A percentile compares a stretch with the other conserved stretches of the same genome.
Evolutionary conservation across 2,329 filamentous ascomycete genomes (phyloP).

Genomic region (Phaeosphaeriaceae sp.): DNA sequence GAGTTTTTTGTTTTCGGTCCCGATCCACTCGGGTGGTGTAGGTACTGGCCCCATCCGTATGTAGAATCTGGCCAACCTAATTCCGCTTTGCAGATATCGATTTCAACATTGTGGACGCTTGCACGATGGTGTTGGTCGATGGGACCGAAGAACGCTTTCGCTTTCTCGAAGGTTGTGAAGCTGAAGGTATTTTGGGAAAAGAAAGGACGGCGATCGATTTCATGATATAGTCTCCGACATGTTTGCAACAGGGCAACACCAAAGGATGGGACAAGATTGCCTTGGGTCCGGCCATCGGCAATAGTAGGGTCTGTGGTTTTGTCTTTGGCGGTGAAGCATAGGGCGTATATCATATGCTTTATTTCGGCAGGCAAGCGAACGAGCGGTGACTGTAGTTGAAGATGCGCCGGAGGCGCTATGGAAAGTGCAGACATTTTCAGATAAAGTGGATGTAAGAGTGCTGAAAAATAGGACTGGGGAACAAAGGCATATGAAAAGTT

Average conservation of each 20-base stretch:
- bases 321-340: constrained; percentile 32
- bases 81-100: constrained; percentile 43
- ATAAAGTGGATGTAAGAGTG: neutral
- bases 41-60: constrained; percentile 47
- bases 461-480: neutral
- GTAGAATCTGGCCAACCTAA: constrained; percentile 29
- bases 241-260: constrained; percentile 43
- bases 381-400: constrained; percentile 41
- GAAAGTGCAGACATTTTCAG: neutral
- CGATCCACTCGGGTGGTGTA: constrained; percentile 28
- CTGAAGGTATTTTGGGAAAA: constrained; percentile 45
- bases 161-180: constrained; percentile 42
- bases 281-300: neutral
- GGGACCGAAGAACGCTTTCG: constrained; percentile 36
- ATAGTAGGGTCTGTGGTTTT: constrained; percentile 35
- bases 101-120: constrained; percentile 42
- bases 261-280: constrained; percentile 7
- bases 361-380: constrained; percentile 43
- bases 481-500: neutral
- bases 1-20: constrained; percentile 29
- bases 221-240: constrained; percentile 44
- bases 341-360: constrained; percentile 40
- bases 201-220: constrained; percentile 38
- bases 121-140: constrained; percentile 26
- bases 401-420: constrained; percentile 24